phyloP scores from a whole-genome alignment of 768 basidiomycete species.

The Tylopilus rubrobrunneus region DNA sequence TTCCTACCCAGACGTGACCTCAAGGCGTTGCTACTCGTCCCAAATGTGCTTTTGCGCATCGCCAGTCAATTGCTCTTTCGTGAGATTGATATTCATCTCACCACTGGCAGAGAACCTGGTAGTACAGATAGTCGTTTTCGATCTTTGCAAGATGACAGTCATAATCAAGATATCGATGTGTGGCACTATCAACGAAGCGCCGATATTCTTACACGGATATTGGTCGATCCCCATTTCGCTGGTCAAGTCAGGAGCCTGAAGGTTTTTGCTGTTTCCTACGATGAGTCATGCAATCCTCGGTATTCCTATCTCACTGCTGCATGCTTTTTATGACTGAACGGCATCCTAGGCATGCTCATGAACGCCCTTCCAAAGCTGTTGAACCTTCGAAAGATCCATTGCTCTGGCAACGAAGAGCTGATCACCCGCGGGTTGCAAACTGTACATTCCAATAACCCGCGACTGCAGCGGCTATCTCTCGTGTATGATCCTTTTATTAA shows the following conservation, averaged over 20 bases:
- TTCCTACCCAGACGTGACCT: conserved; percentile 63
- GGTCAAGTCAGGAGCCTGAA: conserved; percentile 52
- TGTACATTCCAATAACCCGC: conserved; percentile 48
- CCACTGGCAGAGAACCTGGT: conserved; percentile 30
- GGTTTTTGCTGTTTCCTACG: conserved; percentile 51
- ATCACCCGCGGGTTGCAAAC: conserved; percentile 50
- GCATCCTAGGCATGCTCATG: conserved; percentile 54
- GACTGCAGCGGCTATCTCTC: conserved; percentile 54
- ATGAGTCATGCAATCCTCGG: conserved; percentile 47
- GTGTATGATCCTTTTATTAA: conserved; percentile 33
- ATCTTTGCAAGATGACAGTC: conserved; percentile 6
- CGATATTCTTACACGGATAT: conserved; percentile 65
- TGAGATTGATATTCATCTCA: conserved; percentile 62
- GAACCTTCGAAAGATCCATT: conserved; percentile 58
- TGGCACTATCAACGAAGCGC: conserved; percentile 59
- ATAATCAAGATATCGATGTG: conserved; percentile 37
- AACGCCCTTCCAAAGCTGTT: conserved; percentile 63
- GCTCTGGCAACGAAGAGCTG: conserved; percentile 53
- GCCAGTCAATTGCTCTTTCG: conserved; percentile 66
- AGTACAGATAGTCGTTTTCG: conserved; percentile 14
- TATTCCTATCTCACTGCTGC: conserved; percentile 34
- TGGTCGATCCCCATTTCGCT: conserved; percentile 58
- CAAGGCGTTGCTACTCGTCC: conserved; percentile 58
- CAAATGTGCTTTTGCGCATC: conserved; percentile 63
- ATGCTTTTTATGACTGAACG: not conserved